Evolutionary conservation across 2,329 filamentous ascomycete species (phyloP), one percentile per base, ranked within the genome.

Genomic region (Neofusicoccum ribis): DNA sequence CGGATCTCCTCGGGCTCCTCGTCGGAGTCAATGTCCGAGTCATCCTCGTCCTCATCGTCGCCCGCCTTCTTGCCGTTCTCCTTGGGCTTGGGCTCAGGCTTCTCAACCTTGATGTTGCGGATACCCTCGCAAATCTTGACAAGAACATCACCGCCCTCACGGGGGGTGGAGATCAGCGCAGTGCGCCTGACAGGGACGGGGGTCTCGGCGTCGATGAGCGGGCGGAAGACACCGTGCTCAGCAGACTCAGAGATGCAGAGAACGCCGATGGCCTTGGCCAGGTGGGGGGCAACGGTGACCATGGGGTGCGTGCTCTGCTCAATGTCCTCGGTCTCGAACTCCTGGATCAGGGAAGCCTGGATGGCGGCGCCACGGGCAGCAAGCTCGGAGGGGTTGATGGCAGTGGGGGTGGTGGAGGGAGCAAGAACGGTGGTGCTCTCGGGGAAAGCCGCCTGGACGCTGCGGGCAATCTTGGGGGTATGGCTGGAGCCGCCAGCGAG

Each of bases 221-320:
- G 89, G 54, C 88, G 88, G 82, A 98, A 97, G 67, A 87, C 82
- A 69, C 91, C 88, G 66, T 87, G 84, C 49, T 80, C 80, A 56
- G 84, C 84, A 56, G 88, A 83, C 46, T 82, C 84, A 14, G 83
- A 82, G 65, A 87, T 81, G 71, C 89, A 87, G 68, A 96, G 85
- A 62, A 98, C 90, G 77, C 95, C 95, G 68, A 99, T 91, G 68
- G 94, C 91, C 76, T 93, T 91, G 72, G 88, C 85, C 68, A 96
- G 89, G 82, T 99, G 95, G 72, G 93, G 92, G 61, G 96, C 93
- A 15, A 93, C 94, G 39, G 94, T 97, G 69, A 99, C 93, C 76
- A 93, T 92, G 61, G 95, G 90, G 83, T 99, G 94, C 54, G 93
- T 96, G 68, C 92, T 96, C 84, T 97, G 93, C 77, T 96, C 91